A percentile compares a stretch with the other conserved stretches of the same genome.
These are phyloP conservation scores for Leishmania martiniquensis DNA, from an alignment of 208 protist genomes.

Conservation along the genomic window DNA sequence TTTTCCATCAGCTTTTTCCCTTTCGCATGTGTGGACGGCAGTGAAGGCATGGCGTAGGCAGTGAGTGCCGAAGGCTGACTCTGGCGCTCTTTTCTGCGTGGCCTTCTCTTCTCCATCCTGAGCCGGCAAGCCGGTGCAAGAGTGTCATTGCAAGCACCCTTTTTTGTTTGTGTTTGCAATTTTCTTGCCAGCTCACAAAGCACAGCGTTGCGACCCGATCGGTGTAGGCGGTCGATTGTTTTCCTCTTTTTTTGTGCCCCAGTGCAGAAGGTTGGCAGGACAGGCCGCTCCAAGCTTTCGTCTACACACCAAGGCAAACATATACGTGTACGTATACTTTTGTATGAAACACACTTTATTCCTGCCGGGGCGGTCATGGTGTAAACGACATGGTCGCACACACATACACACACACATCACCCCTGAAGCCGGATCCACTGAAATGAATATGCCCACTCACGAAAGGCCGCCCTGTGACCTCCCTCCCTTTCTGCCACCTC, in stretches of 20 bases:
- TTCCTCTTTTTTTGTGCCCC: neutral
- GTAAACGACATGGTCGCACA: neutral
- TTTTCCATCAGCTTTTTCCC: conserved; percentile 4
- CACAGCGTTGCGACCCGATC: neutral
- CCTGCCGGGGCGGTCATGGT: neutral
- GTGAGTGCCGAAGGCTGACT: neutral
- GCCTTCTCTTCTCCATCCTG: neutral
- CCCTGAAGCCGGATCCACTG: neutral
- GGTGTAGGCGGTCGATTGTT: neutral
- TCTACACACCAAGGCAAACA: neutral
- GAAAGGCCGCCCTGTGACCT: neutral
- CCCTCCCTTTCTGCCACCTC: neutral
- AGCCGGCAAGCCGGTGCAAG: neutral
- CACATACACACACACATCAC: too few relatives aligned
- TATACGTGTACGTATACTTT: neutral
- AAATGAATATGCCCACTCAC: neutral
- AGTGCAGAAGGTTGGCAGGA: neutral
- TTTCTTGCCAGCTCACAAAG: neutral
- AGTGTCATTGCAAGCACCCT: neutral
- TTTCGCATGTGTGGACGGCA: neutral
- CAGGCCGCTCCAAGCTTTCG: neutral
- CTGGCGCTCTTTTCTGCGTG: neutral
- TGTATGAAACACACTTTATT: neutral
- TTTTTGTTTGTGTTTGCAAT: neutral
- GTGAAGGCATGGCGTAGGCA: neutral